Evolutionary conservation across 2,329 filamentous ascomycete species (phyloP).

Genomic region (Nothopassalora personata): DNA sequence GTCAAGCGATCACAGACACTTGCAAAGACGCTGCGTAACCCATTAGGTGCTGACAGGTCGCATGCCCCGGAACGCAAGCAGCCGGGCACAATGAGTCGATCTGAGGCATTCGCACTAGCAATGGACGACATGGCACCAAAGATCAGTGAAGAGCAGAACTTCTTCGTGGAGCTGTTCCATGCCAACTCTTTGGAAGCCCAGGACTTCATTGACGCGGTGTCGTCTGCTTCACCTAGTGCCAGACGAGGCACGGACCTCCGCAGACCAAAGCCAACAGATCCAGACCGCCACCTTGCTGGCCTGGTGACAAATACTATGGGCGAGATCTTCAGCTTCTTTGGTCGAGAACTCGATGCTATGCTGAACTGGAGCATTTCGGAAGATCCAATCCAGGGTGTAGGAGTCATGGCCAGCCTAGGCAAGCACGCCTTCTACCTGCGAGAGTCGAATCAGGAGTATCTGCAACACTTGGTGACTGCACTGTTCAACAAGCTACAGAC

Average conservation of each 20-base stretch:
- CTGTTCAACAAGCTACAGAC: constrained; percentile 65
- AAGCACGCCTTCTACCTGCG: constrained; percentile 72
- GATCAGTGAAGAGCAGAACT: constrained; percentile 92
- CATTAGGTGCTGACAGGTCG: constrained; percentile 56
- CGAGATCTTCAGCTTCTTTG: constrained; percentile 76
- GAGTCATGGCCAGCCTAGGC: constrained; percentile 75
- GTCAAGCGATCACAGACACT: constrained; percentile 90
- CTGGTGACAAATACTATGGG: constrained; percentile 84
- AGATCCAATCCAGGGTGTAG: constrained; percentile 88
- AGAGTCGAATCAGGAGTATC: constrained; percentile 89
- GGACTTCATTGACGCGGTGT: constrained; percentile 79
- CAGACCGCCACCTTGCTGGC: constrained; percentile 79
- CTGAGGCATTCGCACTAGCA: constrained; percentile 73
- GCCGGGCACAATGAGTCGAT: constrained; percentile 51
- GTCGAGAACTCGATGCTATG: constrained; percentile 69
- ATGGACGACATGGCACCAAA: constrained; percentile 77
- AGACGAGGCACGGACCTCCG: constrained; percentile 68
- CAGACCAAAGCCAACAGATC: constrained; percentile 74
- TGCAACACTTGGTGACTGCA: constrained; percentile 70
- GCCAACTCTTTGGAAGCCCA: constrained; percentile 74
- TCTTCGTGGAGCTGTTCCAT: constrained; percentile 95
- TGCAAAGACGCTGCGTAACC: constrained; percentile 65
- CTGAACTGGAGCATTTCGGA: constrained; percentile 76
- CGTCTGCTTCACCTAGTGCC: constrained; percentile 58
- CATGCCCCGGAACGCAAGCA: constrained; percentile 53